Base-by-base conservation (phyloP, 2,329 filamentous ascomycete genomes). In the Didymella segeticola region DNA sequence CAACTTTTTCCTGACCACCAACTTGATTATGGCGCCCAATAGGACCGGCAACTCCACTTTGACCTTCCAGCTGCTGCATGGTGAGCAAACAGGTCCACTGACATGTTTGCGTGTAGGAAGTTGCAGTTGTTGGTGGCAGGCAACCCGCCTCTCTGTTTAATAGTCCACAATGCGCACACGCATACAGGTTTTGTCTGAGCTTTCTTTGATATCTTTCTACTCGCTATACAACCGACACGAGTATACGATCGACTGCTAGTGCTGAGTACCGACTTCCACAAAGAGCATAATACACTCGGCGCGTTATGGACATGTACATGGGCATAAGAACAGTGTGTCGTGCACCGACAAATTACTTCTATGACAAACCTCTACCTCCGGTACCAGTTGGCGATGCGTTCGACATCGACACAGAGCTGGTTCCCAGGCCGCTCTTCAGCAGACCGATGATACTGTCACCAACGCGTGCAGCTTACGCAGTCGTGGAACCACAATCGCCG, bases 391-490 rank as follows among this genome's bases (percentile, higher is more conserved):
- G 39, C 19, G 54, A 51, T 11, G 37, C 42, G 1, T 53, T 46
- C 30, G 51, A 51, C 23, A 43, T 60, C 29, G 59, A 62, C 23
- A 54, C 38, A 43, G 60, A 63, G 14, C 47, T 70, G 11, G 42
- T 66, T 3, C 69, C 69, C 10, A 56, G 53, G 23, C 68, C 69
- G 12, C 58, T 72, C 4, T 71, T 68, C 60, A 66, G 60, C 59
- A 63, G 55, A 34, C 53, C 56, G 22, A 63, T 45, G 34, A 54
- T 57, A 11, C 38, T 58, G 10, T 63, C 61, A 11, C 58, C 65
- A 19, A 54, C 57, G 26, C 38, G 60, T 4, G 52, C 66, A 23
- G 61, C 60, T 37, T 63, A 64, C 50, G 55, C 61, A 25, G 56
- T 67, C 37, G 49, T 64, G 33, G 62, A 68, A 30, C 56, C 62